Percentiles rank a stretch among this genome's conserved stretches.
These are phyloP conservation scores for Striga hermonthica DNA, from an alignment of 305 asterid species.

Conservation along the genomic window DNA sequence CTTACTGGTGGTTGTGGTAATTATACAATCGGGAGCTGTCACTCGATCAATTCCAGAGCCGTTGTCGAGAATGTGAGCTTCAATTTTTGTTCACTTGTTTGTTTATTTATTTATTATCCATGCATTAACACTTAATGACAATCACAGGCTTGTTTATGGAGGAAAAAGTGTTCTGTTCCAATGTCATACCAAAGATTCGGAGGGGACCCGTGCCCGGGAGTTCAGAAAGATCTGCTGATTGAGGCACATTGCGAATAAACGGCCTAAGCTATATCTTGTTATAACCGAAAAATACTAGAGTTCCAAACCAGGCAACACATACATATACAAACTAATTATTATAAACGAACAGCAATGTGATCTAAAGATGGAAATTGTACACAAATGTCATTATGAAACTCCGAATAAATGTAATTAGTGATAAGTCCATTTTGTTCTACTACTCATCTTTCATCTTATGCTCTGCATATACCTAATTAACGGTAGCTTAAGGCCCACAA, in stretches of 20 bases:
- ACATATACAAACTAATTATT: constrained; percentile 17
- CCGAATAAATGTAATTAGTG: neutral
- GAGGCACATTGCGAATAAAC: constrained; percentile 51
- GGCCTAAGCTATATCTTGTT: neutral
- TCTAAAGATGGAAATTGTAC: neutral
- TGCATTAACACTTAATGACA: constrained; percentile 9
- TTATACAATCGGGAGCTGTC: constrained; percentile 50
- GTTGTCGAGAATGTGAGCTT: constrained; percentile 51
- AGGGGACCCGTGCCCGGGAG: constrained; percentile 59
- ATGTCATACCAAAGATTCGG: constrained; percentile 44
- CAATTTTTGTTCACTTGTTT: neutral
- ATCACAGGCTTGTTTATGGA: constrained; percentile 60
- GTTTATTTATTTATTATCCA: neutral
- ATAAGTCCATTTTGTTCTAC: too few species aligned
- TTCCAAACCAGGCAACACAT: constrained; percentile 11
- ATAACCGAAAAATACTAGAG: constrained; percentile 11
- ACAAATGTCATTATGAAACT: neutral
- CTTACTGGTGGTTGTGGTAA: constrained; percentile 50
- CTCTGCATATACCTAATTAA: too few species aligned
- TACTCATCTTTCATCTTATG: too few species aligned
- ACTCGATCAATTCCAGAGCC: constrained; percentile 46
- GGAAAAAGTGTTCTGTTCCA: constrained; percentile 46
- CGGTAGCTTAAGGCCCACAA: too few species aligned
- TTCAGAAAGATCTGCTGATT: constrained; percentile 42
- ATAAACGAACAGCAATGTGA: neutral